Conservation (phyloP, 2,329 filamentous ascomycete genomes). For the Amauroascus verrucosus region DNA sequence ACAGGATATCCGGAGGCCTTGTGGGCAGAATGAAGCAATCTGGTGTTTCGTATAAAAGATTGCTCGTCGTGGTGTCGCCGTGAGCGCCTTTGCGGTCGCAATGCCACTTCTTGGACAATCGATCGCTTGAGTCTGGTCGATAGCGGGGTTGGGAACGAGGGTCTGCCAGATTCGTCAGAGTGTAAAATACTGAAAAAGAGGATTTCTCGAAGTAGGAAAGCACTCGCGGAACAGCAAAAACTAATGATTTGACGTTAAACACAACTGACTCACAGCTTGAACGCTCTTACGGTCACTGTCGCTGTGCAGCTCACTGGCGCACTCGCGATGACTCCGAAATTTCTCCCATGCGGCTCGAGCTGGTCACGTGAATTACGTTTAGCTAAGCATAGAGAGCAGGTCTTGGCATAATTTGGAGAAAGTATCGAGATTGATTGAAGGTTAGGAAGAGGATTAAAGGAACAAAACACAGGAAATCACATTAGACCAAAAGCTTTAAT, state of each 20-base stretch:
- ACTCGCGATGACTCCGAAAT: conserved; percentile 8
- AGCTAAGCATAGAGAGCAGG: no score
- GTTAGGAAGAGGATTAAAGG: no score
- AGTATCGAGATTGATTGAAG: no score
- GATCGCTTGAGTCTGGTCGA: neutral
- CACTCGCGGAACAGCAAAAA: no score
- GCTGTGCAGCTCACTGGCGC: neutral
- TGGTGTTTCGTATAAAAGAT: no score
- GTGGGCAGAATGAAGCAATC: no score
- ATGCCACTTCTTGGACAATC: neutral
- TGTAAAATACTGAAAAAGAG: no score
- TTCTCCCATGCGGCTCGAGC: neutral
- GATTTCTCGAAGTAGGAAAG: no score
- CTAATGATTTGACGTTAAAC: no score
- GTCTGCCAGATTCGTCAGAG: neutral
- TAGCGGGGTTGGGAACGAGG: conserved; percentile 9
- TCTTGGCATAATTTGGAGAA: no score
- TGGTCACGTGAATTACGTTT: neutral
- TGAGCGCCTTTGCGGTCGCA: neutral
- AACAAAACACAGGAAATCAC: neutral
- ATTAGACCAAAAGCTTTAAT: neutral
- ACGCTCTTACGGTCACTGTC: neutral
- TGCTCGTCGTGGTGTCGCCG: no score
- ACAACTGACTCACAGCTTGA: no score
- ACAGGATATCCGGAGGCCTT: neutral